Evolutionary conservation across 768 basidiomycete genomes (phyloP).

Genomic region (Amyloporia xantha): DNA sequence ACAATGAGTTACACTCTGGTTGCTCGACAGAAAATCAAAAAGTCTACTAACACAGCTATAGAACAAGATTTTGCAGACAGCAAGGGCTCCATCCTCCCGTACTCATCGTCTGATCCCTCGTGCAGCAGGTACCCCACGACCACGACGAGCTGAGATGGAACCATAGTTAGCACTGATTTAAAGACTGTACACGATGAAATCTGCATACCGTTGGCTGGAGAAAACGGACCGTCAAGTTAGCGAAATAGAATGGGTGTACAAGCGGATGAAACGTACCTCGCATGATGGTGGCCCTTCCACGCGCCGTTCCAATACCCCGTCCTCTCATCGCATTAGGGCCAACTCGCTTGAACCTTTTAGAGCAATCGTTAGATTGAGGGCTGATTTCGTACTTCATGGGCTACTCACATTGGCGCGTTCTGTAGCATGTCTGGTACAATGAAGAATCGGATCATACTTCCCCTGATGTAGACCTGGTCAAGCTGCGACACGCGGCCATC

Average conservation of each 20-base stretch:
- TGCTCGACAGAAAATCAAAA: background rate
- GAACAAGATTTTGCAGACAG: conserved; percentile 16
- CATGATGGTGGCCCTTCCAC: conserved; percentile 98
- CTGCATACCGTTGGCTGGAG: conserved; percentile 67
- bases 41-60: conserved; percentile 21
- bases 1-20: background rate
- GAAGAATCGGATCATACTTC: conserved; percentile 97
- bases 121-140: conserved; percentile 71
- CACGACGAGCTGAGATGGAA: conserved; percentile 63
- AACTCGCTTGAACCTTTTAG: conserved; percentile 92
- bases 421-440: conserved; percentile 99
- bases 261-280: conserved; percentile 58
- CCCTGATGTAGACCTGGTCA: conserved; percentile 98
- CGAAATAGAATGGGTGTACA: conserved; percentile 1
- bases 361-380: too few relatives aligned
- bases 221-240: conserved; percentile 16
- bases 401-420: conserved; percentile 92
- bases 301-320: conserved; percentile 96
- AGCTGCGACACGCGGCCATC: conserved; percentile 98
- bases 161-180: conserved; percentile 9
- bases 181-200: background rate
- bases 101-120: conserved; percentile 77
- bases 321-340: conserved; percentile 98
- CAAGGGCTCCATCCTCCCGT: conserved; percentile 6
- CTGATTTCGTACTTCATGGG: too few relatives aligned